These are phyloP conservation scores for Acanthamoeba quina DNA, from an alignment of 208 protist species.

Conservation along the genomic window DNA sequence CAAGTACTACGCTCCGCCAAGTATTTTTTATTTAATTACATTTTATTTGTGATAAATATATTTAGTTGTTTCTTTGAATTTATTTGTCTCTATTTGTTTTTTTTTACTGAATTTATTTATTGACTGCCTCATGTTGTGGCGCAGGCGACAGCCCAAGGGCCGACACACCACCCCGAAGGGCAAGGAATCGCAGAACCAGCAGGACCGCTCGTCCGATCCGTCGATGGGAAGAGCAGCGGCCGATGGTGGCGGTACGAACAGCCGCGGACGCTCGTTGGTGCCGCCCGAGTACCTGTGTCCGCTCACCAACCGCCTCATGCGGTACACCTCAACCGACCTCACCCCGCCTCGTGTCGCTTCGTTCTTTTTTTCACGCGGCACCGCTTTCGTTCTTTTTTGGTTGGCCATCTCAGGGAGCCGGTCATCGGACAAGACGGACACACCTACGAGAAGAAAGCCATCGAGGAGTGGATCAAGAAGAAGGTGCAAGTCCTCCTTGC, in stretches of 20 bases:
- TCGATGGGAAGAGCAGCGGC: neutral
- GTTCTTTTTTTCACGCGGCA: neutral
- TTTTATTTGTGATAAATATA: too few relatives aligned
- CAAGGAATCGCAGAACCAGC: neutral
- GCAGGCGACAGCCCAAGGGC: neutral
- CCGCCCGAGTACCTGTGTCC: constrained; percentile 16
- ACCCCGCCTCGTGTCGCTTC: neutral
- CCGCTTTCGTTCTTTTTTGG: neutral
- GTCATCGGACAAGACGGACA: neutral
- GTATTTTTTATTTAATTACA: neutral
- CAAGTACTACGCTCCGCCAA: neutral
- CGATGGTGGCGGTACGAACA: neutral
- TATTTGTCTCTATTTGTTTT: too few relatives aligned
- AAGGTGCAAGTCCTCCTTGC: neutral
- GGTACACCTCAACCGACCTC: neutral
- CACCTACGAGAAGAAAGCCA: constrained; percentile 22
- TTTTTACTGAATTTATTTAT: too few relatives aligned
- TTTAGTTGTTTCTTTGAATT: too few relatives aligned
- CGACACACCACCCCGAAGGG: neutral
- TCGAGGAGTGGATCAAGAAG: constrained; percentile 13
- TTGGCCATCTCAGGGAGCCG: neutral
- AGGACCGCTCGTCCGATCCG: neutral
- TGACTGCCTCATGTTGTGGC: too few relatives aligned
- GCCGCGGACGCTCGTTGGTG: neutral
- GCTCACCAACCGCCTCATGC: constrained; percentile 41